phyloP scores from a whole-genome alignment of 129 eudicot genomes.

The Arctium lappa region DNA sequence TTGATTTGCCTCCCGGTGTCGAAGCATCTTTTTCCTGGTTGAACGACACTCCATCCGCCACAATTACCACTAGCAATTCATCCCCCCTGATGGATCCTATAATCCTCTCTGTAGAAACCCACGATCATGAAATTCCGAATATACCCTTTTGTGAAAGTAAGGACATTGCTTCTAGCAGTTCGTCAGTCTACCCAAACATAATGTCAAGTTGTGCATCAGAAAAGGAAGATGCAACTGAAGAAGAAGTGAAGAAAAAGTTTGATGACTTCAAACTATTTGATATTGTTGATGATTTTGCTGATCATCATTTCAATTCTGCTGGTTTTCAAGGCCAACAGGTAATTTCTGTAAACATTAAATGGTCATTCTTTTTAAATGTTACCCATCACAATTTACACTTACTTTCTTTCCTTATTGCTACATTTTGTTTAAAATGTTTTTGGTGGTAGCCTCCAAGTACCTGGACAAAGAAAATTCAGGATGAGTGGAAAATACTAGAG shows the following conservation, averaged over 20 bases:
- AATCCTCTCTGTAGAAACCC: constrained; percentile 12
- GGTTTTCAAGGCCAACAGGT: constrained; percentile 50
- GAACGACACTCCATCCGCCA: constrained; percentile 13
- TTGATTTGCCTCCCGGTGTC: constrained; percentile 71
- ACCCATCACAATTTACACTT: neutral
- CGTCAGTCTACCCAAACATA: constrained; percentile 7
- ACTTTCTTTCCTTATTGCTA: neutral
- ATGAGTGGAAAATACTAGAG: constrained; percentile 80
- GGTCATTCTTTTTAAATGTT: neutral
- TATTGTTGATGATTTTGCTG: constrained; percentile 55
- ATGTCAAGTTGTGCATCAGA: constrained; percentile 20
- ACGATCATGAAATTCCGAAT: constrained; percentile 16
- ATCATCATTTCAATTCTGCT: constrained; percentile 44
- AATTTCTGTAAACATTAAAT: neutral
- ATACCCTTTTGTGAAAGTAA: constrained; percentile 4
- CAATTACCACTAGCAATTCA: constrained; percentile 14
- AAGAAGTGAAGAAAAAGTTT: constrained; percentile 36
- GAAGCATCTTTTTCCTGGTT: constrained; percentile 76
- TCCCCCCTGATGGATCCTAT: neutral
- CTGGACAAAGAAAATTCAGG: constrained; percentile 76
- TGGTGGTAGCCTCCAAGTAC: constrained; percentile 48
- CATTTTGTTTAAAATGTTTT: neutral
- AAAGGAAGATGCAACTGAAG: constrained; percentile 28
- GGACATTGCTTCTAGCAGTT: constrained; percentile 48
- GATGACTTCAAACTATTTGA: constrained; percentile 59